Evolutionary conservation across 2,329 filamentous ascomycete genomes (phyloP).

Genomic region (Fonsecaea monophora): DNA sequence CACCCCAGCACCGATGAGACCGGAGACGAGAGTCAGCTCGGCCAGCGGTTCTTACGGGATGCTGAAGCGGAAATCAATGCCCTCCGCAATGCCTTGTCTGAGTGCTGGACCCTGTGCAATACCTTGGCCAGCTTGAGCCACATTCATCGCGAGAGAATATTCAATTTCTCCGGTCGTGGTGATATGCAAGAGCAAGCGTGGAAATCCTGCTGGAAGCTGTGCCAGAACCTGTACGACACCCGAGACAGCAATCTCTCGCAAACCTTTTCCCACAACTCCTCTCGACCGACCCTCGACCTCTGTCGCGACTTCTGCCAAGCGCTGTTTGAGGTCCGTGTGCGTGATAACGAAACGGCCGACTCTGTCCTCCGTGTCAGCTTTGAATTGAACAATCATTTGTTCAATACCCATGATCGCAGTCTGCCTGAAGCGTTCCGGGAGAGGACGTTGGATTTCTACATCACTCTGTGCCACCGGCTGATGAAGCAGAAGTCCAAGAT

Average conservation of each 20-base stretch:
- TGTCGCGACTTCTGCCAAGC: conserved; percentile 92
- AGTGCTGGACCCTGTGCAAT: conserved; percentile 95
- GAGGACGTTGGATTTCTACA: conserved; percentile 90
- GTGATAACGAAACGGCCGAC: conserved; percentile 78
- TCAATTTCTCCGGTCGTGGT: conserved; percentile 74
- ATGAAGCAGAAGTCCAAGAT: conserved; percentile 89
- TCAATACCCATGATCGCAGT: conserved; percentile 85
- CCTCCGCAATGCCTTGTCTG: conserved; percentile 76
- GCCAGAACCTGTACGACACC: conserved; percentile 85
- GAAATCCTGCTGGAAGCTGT: conserved; percentile 93
- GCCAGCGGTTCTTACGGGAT: conserved; percentile 50
- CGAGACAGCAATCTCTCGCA: conserved; percentile 73
- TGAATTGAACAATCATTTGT: conserved; percentile 93
- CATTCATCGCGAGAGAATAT: conserved; percentile 79
- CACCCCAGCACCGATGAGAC: conserved; percentile 41
- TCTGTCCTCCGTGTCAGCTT: conserved; percentile 91
- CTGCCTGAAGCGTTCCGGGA: conserved; percentile 87
- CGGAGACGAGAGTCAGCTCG: conserved; percentile 27
- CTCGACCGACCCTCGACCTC: conserved; percentile 78
- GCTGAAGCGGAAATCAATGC: conserved; percentile 66
- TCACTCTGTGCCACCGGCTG: conserved; percentile 89
- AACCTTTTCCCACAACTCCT: conserved; percentile 52
- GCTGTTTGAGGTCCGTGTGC: conserved; percentile 82
- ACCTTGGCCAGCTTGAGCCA: conserved; percentile 85
- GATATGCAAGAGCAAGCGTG: conserved; percentile 87